Percentiles rank a stretch among this genome's conserved stretches.
phyloP scores from a whole-genome alignment of 345 rosid genomes.

The Boechera retrofracta region DNA sequence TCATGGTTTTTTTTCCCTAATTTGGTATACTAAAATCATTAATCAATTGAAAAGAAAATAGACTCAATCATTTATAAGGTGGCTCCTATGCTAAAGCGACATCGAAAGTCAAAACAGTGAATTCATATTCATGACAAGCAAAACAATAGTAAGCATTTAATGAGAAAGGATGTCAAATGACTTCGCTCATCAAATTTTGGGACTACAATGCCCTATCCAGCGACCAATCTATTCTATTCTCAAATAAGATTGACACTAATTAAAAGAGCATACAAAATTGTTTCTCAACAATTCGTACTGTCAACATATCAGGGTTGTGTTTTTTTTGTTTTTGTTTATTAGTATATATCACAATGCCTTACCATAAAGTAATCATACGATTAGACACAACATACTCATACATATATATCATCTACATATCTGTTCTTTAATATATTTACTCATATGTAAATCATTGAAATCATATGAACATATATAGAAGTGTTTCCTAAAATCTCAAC shows the following conservation, averaged over 20 bases:
- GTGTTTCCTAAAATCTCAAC: slow-evolving; percentile 10
- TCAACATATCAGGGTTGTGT: background rate
- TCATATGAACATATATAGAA: slow-evolving; percentile 1
- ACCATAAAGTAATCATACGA: slow-evolving; percentile 8
- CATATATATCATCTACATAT: background rate
- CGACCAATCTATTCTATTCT: slow-evolving; percentile 14
- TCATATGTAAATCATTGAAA: slow-evolving; percentile 12
- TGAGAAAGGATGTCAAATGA: slow-evolving; percentile 24
- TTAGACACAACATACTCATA: background rate
- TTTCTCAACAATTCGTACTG: background rate
- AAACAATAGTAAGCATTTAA: slow-evolving; percentile 37
- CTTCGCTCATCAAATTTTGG: slow-evolving; percentile 26
- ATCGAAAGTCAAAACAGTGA: slow-evolving; percentile 39
- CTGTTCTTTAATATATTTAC: background rate
- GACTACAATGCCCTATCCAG: slow-evolving; percentile 34
- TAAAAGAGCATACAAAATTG: background rate
- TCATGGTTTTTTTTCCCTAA: background rate
- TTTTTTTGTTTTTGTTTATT: background rate
- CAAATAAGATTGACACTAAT: background rate
- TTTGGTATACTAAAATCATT: background rate
- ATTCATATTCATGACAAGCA: slow-evolving; percentile 32
- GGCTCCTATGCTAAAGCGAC: slow-evolving; percentile 22
- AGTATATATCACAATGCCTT: slow-evolving; percentile 9
- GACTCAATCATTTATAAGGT: slow-evolving; percentile 28
- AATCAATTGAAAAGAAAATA: background rate